Evolutionary conservation across 2,329 filamentous ascomycete species (phyloP), one percentile per base, ranked within the genome.

Genomic region (Pleomassaria siparia): DNA sequence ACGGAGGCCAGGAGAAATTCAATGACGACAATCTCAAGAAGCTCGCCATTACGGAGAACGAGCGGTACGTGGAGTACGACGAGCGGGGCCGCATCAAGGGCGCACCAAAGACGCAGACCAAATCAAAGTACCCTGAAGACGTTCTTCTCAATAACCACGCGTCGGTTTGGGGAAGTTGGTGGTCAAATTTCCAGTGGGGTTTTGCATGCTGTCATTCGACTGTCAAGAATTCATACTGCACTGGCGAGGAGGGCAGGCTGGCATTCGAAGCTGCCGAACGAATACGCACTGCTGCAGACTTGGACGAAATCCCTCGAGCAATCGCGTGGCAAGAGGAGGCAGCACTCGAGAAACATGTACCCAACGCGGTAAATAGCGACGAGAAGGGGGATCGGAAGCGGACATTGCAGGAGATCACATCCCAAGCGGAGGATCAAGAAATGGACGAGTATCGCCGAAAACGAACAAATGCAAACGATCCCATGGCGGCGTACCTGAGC

Each of bases 201-300:
- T 99, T 96, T 71, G 82, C 88, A 18, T 99, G 94, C 71, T 99
- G 94, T 76, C 91, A 95, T 69, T 96, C 91, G 0, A 86, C 85
- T 18, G 83, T 95, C 53, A 96, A 95, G 74, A 97, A 99, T 72
- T 96, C 91, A 63, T 99, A 97, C 65, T 99, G 94, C 71, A 97
- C 92, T 0, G 94, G 94, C 21, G 89, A 94, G 51, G 89, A 88
- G 49, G 94, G 94, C 28, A 95, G 85, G 69, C 75, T 75, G 51
- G 91, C 90, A 1, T 91, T 89, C 71, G 86, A 91, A 59, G 86
- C 88, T 47, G 85, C 89, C 0, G 85, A 94, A 56, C 76, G 76
- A 25, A 74, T 85, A 67, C 69, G 80, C 44, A 73, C 74, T 28
- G 78, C 74, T 5, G 64, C 71, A 22, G 67, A 75, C 28, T 60